A percentile compares a stretch with the other conserved stretches of the same genome.
Conservation (phyloP, 208 protist species). For the Leishmania amazonensis region DNA sequence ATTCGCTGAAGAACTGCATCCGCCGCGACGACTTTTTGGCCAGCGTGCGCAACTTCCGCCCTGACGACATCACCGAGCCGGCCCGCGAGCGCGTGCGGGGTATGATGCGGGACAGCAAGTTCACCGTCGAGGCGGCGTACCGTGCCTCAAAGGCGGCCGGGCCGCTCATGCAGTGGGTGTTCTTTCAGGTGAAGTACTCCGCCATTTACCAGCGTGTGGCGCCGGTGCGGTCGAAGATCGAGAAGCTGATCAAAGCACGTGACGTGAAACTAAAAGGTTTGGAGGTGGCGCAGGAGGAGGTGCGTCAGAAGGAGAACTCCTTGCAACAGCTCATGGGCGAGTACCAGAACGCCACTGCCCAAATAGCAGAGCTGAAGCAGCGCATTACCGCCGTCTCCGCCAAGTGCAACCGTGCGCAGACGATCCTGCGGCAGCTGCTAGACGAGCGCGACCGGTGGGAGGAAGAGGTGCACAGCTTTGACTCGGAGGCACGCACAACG, state of each 20-base stretch:
- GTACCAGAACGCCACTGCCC: conserved; percentile 94
- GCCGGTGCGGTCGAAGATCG: conserved; percentile 95
- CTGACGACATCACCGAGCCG: conserved; percentile 76
- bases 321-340: conserved; percentile 92
- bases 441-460: conserved; percentile 96
- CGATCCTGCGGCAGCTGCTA: conserved; percentile 91
- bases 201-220: conserved; percentile 91
- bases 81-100: conserved; percentile 52
- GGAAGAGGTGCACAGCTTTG: conserved; percentile 85
- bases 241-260: conserved; percentile 80
- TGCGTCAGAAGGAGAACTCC: conserved; percentile 85
- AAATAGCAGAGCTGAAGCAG: conserved; percentile 92
- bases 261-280: conserved; percentile 60
- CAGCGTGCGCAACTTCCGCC: conserved; percentile 95
- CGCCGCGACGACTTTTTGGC: conserved; percentile 95
- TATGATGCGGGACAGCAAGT: conserved; percentile 92
- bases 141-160: conserved; percentile 97
- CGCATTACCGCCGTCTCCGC: conserved; percentile 80
- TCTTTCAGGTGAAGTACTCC: conserved; percentile 95
- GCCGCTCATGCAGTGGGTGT: conserved; percentile 97
- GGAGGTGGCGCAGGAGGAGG: conserved; percentile 67
- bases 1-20: conserved; percentile 92
- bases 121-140: conserved; percentile 95
- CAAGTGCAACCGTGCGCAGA: conserved; percentile 94
- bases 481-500: conserved; percentile 87